Evolutionary conservation across 768 basidiomycete genomes (phyloP).

Genomic region (Trametes cubensis): DNA sequence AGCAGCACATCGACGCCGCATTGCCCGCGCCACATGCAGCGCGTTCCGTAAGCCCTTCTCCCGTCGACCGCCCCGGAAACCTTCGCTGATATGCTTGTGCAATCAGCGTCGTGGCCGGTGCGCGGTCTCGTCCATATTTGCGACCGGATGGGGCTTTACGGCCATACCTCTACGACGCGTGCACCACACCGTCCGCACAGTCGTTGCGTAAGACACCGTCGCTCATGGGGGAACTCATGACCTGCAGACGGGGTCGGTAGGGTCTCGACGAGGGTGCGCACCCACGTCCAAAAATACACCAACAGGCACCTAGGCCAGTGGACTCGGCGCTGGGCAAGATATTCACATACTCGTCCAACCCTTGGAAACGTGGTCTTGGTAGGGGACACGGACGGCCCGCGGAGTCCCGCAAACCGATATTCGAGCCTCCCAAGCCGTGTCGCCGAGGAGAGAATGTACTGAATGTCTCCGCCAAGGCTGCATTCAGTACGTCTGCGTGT

Average conservation of each 20-base stretch:
- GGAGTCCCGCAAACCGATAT: neutral
- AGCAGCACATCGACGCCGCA: too few species aligned
- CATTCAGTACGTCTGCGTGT: neutral
- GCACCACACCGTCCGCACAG: too few species aligned
- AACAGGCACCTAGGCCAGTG: neutral
- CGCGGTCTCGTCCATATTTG: too few species aligned
- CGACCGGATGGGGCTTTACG: too few species aligned
- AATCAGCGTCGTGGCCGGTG: too few species aligned
- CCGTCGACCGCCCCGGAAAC: too few species aligned
- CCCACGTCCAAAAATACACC: conserved; percentile 23
- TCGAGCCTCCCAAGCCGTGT: neutral
- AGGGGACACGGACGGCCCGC: neutral
- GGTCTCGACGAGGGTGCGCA: neutral
- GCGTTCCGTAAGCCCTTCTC: too few species aligned
- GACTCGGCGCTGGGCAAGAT: neutral
- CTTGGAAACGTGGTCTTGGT: neutral
- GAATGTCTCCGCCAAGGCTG: neutral
- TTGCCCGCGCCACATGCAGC: too few species aligned
- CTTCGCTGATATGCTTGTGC: too few species aligned
- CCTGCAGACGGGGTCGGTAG: too few species aligned
- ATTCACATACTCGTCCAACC: neutral
- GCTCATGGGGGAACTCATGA: neutral
- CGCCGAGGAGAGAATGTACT: neutral
- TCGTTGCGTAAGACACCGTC: neutral
- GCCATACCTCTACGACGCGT: too few species aligned